Evolutionary conservation across 805 yeast genomes (phyloP).

Genomic region (Starmerella powellii): DNA sequence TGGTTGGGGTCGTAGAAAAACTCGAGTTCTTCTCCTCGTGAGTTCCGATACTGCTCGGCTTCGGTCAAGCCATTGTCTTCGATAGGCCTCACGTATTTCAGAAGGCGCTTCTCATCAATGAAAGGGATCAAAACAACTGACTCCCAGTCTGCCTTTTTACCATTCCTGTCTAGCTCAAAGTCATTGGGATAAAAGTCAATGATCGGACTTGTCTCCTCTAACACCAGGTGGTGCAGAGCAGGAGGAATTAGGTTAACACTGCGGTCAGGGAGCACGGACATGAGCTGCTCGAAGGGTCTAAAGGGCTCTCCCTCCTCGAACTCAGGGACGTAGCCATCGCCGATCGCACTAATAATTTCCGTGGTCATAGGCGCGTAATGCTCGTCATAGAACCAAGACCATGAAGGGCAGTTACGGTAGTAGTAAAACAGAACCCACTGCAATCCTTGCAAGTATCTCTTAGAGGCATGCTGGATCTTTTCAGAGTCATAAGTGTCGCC

Average conservation of each 20-base stretch:
- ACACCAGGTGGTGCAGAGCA: slow-evolving; percentile 70
- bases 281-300: slow-evolving; percentile 85
- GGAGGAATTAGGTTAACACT: slow-evolving; percentile 68
- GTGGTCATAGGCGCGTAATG: slow-evolving; percentile 94
- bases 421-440: slow-evolving; percentile 95
- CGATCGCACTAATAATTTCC: slow-evolving; percentile 62
- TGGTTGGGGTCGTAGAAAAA: slow-evolving; percentile 70
- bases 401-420: slow-evolving; percentile 80
- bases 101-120: slow-evolving; percentile 70
- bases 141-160: slow-evolving; percentile 95
- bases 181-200: slow-evolving; percentile 81
- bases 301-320: slow-evolving; percentile 71
- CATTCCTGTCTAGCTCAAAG: slow-evolving; percentile 81
- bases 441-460: slow-evolving; percentile 81
- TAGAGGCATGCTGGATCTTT: slow-evolving; percentile 48
- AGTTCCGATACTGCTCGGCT: slow-evolving; percentile 63
- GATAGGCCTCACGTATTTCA: slow-evolving; percentile 58
- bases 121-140: slow-evolving; percentile 88
- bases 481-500: slow-evolving; percentile 49
- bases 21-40: slow-evolving; percentile 55
- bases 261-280: slow-evolving; percentile 95
- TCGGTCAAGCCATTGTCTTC: slow-evolving; percentile 45
- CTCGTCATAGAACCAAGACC: slow-evolving; percentile 88
- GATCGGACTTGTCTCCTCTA: slow-evolving; percentile 74
- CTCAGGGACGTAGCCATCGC: slow-evolving; percentile 39